Conservation (phyloP, 257 asterid species). For the Ligustrum vulgare region DNA sequence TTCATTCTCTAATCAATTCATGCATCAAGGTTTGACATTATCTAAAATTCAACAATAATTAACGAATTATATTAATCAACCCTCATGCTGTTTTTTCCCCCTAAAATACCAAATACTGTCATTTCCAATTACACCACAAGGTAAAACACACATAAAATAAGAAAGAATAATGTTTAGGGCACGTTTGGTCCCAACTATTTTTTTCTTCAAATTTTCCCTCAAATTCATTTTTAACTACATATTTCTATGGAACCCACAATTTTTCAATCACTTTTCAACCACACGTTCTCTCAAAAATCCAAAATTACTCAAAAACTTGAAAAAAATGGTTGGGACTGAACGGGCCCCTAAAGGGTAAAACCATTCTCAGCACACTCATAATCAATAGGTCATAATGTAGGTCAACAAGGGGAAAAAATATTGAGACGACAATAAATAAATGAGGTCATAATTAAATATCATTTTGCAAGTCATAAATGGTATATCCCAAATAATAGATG, state of each 20-base stretch:
- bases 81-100: not conserved
- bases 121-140: conserved; percentile 1
- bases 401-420: conserved; percentile 5
- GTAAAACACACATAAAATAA: not conserved
- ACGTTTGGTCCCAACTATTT: no score
- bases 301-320: no score
- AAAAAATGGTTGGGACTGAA: no score
- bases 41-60: conserved; percentile 12
- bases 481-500: conserved; percentile 8
- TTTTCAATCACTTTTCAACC: no score
- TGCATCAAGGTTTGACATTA: conserved; percentile 5
- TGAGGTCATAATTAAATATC: conserved; percentile 3
- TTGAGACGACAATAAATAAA: conserved; percentile 16
- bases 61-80: not conserved
- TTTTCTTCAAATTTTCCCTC: no score
- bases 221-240: no score
- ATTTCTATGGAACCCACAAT: no score
- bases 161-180: conserved; percentile 3
- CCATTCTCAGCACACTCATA: conserved; percentile 13
- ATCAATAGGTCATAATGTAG: conserved; percentile 6
- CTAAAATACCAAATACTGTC: not conserved
- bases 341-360: not conserved
- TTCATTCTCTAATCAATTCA: conserved; percentile 1
- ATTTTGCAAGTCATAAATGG: not conserved
- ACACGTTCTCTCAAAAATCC: no score